A percentile compares a stretch with the other conserved stretches of the same genome.
These are phyloP conservation scores for Terana coerulea DNA, from an alignment of 768 basidiomycete genomes.

Conservation along the genomic window DNA sequence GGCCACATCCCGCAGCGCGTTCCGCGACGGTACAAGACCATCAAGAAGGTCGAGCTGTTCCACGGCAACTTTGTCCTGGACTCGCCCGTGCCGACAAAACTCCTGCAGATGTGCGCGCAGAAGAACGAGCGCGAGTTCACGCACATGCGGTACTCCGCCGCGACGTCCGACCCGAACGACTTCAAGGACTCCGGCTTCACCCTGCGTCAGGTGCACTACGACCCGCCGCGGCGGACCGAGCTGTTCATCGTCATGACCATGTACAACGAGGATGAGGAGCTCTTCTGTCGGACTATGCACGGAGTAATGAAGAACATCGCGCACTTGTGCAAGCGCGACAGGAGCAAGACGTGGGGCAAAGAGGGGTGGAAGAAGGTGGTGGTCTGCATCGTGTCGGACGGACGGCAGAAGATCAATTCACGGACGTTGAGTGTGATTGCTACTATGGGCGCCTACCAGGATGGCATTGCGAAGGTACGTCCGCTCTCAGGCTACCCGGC, in stretches of 20 bases:
- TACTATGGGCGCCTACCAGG: constrained; percentile 93
- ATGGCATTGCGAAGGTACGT: constrained; percentile 82
- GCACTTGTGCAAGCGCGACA: constrained; percentile 80
- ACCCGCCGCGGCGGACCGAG: constrained; percentile 87
- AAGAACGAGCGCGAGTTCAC: constrained; percentile 87
- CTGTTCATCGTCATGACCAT: constrained; percentile 98
- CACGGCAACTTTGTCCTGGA: constrained; percentile 94
- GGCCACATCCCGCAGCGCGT: constrained; percentile 90
- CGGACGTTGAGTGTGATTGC: constrained; percentile 84
- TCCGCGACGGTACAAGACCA: constrained; percentile 86
- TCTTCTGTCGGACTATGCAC: constrained; percentile 93
- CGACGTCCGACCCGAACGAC: constrained; percentile 94
- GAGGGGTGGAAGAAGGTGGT: constrained; percentile 99
- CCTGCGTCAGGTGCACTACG: constrained; percentile 86
- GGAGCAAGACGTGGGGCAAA: constrained; percentile 94
- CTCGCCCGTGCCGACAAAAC: constrained; percentile 84
- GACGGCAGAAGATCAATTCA: constrained; percentile 79
- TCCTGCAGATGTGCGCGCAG: constrained; percentile 77
- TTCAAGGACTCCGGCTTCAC: constrained; percentile 82
- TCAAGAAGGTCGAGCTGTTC: constrained; percentile 90
- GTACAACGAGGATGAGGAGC: constrained; percentile 92
- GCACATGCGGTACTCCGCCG: constrained; percentile 94
- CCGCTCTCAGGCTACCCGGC: not conserved
- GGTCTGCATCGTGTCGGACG: constrained; percentile 88
- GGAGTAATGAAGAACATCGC: constrained; percentile 94